Percentiles rank a stretch among this genome's conserved stretches.
Conservation (phyloP, 148 eudicot species). For the Camellia granthamiana region DNA sequence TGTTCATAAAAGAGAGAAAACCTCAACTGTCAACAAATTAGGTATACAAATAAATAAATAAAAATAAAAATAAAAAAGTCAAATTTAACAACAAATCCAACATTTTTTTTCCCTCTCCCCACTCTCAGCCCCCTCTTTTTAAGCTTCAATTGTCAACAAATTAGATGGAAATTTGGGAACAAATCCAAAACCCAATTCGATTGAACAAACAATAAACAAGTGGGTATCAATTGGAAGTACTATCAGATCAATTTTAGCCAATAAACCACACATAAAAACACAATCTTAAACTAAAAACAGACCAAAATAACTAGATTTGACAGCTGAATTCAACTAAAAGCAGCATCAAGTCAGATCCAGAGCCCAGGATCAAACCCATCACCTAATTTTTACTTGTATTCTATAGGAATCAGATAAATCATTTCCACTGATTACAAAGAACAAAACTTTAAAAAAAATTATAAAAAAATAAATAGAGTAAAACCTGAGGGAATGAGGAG, state of each 20-base stretch:
- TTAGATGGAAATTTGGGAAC: neutral
- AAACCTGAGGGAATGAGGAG: constrained; percentile 55
- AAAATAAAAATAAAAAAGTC: too few species aligned
- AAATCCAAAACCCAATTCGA: neutral
- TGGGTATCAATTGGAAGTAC: neutral
- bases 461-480: neutral
- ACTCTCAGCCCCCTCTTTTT: neutral
- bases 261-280: neutral
- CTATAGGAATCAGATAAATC: neutral
- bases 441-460: neutral
- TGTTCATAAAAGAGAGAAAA: too few species aligned
- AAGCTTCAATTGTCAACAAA: neutral
- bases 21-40: too few species aligned
- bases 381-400: neutral
- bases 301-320: neutral
- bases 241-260: neutral
- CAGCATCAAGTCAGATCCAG: neutral
- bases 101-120: neutral
- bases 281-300: neutral
- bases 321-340: neutral
- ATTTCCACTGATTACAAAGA: neutral
- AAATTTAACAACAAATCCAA: neutral
- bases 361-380: neutral
- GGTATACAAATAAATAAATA: too few species aligned
- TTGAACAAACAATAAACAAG: neutral